These are phyloP conservation scores for Clarireedia homoeocarpa DNA, from an alignment of 2,329 filamentous ascomycete genomes.

Conservation along the genomic window DNA sequence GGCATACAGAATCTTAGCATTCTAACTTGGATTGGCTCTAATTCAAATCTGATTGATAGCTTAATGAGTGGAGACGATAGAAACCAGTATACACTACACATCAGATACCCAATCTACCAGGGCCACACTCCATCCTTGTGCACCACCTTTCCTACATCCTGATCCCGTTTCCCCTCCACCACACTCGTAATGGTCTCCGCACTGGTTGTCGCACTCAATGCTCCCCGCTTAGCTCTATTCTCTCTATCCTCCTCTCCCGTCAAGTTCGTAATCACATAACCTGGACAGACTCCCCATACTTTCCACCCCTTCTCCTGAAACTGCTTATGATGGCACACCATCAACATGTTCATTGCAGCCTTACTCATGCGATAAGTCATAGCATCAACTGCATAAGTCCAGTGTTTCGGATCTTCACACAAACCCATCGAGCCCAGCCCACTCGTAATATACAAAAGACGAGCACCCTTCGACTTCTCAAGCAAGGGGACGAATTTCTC, in stretches of 20 bases:
- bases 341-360: constrained; percentile 22
- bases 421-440: neutral
- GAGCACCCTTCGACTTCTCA: neutral
- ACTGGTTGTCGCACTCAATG: neutral
- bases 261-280: constrained; percentile 31
- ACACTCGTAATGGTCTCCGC: neutral
- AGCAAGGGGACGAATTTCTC: constrained; percentile 11
- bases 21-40: too few species aligned
- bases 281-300: constrained; percentile 28
- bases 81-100: too few species aligned
- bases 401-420: neutral
- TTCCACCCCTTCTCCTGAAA: constrained; percentile 16
- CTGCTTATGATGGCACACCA: constrained; percentile 4
- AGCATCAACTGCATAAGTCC: neutral
- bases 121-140: neutral
- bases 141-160: neutral
- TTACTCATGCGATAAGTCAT: constrained; percentile 18
- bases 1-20: too few species aligned
- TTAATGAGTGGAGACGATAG: too few species aligned
- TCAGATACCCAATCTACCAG: neutral
- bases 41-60: too few species aligned
- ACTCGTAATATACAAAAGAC: neutral
- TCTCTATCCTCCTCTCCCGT: constrained; percentile 6
- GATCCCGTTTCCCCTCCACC: neutral
- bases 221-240: neutral